Base-by-base conservation (phyloP, 164 flowering plant species). In the Pachysandra terminalis region DNA sequence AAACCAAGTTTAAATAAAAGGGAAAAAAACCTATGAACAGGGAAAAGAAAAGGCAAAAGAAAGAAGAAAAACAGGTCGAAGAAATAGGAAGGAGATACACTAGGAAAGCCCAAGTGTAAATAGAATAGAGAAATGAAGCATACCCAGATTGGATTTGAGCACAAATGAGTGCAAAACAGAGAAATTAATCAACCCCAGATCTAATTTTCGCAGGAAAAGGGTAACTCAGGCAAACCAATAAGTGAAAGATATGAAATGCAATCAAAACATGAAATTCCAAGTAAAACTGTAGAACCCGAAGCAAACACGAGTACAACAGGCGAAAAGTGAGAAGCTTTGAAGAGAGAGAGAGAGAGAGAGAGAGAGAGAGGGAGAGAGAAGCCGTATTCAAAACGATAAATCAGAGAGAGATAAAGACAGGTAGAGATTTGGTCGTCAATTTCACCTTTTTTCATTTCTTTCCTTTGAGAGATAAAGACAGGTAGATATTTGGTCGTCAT, bases 41-140 rank as follows among this genome's bases (percentile, higher is more conserved):
- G 21, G 41, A 19, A 25, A 19, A 12, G 24, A 52, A 24, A 27
- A 32, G 13, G n/a, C 28, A 17, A 45, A 24, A 22, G 13, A 14
- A 5, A 24, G 2, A 35, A 19, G 35, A 27, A 14, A 26, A 63
- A 63, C 17, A 41, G 48, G 53, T 45, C 17, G 51, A 10, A 45
- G 1, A 45, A 45, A 45, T 45, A 45, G 51, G 10, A 45, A 45
- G 17, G 1, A 45, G 1, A 1, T 13, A 45, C 14, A 45, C 51
- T 10, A 45, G 14, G 14, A 10, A 45, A 45, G 17, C 51, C 51
- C 51, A 45, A 19, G n/a, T 5, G 19, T 41, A 8, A 22, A 7
- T 0, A 37, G 64, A 61, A 48, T 27, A 48, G 66, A 24, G 49
- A 23, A 61, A 22, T 37, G 40, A 61, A 37, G 64, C 24, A 61